These are phyloP conservation scores for Lentinus brumalis DNA, from an alignment of 768 basidiomycete species.

Conservation along the genomic window DNA sequence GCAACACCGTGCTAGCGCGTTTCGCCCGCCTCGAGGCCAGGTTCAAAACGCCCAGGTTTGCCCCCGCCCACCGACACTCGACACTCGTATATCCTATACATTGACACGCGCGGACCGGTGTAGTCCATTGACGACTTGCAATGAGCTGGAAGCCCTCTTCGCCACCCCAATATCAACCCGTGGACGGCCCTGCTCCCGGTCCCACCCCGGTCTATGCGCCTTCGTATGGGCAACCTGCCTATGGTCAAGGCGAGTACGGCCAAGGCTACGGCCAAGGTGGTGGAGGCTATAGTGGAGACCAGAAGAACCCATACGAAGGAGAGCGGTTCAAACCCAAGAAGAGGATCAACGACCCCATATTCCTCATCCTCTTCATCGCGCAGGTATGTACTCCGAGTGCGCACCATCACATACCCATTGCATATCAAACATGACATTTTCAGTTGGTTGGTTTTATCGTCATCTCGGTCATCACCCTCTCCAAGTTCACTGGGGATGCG, in stretches of 20 bases:
- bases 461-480: constrained; percentile 64
- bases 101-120: no score
- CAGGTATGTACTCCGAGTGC: constrained; percentile 44
- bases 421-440: background rate
- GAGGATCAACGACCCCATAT: constrained; percentile 70
- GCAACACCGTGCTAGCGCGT: no score
- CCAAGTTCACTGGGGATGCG: constrained; percentile 54
- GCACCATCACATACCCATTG: background rate
- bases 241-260: no score
- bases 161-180: constrained; percentile 7
- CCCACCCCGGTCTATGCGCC: constrained; percentile 27
- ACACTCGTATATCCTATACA: no score
- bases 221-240: constrained; percentile 19
- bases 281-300: constrained; percentile 21
- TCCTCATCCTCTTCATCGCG: constrained; percentile 70
- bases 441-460: constrained; percentile 71
- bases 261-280: background rate
- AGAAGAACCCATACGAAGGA: constrained; percentile 57
- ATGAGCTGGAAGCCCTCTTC: constrained; percentile 1
- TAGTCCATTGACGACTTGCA: background rate
- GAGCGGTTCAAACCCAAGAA: constrained; percentile 71
- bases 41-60: no score
- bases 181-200: constrained; percentile 19
- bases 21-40: no score
- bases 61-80: no score